Conservation (phyloP, 768 basidiomycete genomes). For the Boletus rufocinnamomeus region DNA sequence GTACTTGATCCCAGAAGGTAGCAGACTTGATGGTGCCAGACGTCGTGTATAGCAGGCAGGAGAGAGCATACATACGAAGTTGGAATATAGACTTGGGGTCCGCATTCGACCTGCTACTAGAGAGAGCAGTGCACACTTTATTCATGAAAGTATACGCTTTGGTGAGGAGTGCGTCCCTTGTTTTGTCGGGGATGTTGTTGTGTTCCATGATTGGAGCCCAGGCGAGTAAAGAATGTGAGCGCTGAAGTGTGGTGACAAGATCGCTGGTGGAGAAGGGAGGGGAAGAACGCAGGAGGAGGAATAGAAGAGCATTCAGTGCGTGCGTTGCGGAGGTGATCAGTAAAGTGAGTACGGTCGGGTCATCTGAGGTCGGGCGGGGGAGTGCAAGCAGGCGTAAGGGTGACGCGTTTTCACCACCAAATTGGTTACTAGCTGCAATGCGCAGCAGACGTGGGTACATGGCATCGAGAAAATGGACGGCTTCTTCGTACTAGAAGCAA, state of each 20-base stretch:
- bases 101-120: constrained; percentile 16
- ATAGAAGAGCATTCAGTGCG: constrained; percentile 46
- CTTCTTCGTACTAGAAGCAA: constrained; percentile 52
- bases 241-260: constrained; percentile 36
- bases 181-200: constrained; percentile 47
- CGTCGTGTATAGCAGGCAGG: constrained; percentile 50
- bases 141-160: constrained; percentile 58
- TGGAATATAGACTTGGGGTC: constrained; percentile 33
- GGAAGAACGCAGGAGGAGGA: constrained; percentile 25
- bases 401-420: not conserved
- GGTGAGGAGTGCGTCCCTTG: constrained; percentile 58
- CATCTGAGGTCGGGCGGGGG: constrained; percentile 40
- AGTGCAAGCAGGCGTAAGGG: constrained; percentile 41
- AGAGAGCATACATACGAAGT: constrained; percentile 46
- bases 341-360: constrained; percentile 48
- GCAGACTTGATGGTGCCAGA: constrained; percentile 48
- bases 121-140: constrained; percentile 33
- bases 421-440: constrained; percentile 1
- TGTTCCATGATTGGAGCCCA: constrained; percentile 52
- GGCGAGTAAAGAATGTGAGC: constrained; percentile 42
- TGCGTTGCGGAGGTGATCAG: constrained; percentile 63
- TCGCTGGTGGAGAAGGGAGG: constrained; percentile 17
- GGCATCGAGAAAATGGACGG: constrained; percentile 46
- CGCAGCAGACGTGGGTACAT: constrained; percentile 46
- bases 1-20: constrained; percentile 71